Evolutionary conservation across 495 filamentous ascomycete species (phyloP).

Genomic region (Daldinia vernicosa): DNA sequence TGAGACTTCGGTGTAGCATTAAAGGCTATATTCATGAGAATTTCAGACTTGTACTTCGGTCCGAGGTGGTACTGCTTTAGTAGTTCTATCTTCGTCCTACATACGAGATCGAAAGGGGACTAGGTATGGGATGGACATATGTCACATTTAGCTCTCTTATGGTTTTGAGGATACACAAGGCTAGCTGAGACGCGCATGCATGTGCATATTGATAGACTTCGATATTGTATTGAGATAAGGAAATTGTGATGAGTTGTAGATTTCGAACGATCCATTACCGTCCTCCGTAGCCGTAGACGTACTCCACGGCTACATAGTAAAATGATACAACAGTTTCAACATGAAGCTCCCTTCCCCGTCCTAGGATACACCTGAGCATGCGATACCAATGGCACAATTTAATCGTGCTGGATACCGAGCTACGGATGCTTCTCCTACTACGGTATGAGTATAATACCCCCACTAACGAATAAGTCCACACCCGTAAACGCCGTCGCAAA

Average conservation of each 20-base stretch:
- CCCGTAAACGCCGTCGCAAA: constrained; percentile 31
- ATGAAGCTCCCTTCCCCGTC: neutral
- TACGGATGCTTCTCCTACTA: neutral
- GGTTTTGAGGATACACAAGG: neutral
- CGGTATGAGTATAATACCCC: neutral
- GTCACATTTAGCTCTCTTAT: neutral
- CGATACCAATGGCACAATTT: neutral
- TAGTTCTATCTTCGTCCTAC: neutral
- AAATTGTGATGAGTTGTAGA: constrained; percentile 22
- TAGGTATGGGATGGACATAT: neutral
- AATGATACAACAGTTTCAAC: neutral
- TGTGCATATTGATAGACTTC: neutral
- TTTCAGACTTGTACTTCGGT: neutral
- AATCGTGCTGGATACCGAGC: constrained; percentile 3
- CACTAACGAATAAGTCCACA: constrained; percentile 4
- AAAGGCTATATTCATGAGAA: neutral
- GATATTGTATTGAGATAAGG: constrained; percentile 8
- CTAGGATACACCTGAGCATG: neutral
- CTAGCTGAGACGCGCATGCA: neutral
- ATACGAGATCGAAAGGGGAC: neutral
- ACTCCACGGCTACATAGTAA: neutral
- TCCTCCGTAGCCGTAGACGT: constrained; percentile 8
- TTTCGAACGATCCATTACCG: constrained; percentile 26
- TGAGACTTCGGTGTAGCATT: neutral
- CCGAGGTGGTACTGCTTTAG: neutral